Evolutionary conservation across 192 early-diverging fungal genomes (phyloP).

Genomic region (Glomus cerebriforme): DNA sequence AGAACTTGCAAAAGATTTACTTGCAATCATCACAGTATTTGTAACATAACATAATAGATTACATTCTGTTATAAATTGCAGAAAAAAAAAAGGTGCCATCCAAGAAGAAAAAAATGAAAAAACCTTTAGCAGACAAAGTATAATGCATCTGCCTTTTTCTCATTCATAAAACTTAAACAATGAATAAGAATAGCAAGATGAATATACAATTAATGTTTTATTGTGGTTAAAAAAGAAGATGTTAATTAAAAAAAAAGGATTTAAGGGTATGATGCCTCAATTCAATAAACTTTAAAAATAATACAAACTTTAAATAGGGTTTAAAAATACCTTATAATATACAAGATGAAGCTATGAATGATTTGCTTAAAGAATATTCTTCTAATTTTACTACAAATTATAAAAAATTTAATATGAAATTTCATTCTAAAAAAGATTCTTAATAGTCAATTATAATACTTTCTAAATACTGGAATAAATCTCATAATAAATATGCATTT

Average conservation of each 20-base stretch:
- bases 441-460: too few relatives aligned
- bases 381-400: too few relatives aligned
- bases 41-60: conserved; percentile 13
- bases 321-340: conserved; percentile 6
- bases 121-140: conserved; percentile 1
- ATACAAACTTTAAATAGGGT: background rate
- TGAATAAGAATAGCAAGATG: background rate
- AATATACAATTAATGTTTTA: conserved; percentile 10
- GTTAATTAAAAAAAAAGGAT: conserved; percentile 16
- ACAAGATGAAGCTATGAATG: conserved; percentile 23
- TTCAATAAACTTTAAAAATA: too few relatives aligned
- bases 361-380: too few relatives aligned
- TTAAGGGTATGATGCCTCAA: background rate
- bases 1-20: conserved; percentile 20
- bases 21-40: too few relatives aligned
- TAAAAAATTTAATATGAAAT: too few relatives aligned
- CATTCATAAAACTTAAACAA: conserved; percentile 16
- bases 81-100: conserved; percentile 3
- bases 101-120: conserved; percentile 3
- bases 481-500: too few relatives aligned
- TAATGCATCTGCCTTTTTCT: background rate
- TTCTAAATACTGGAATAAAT: too few relatives aligned
- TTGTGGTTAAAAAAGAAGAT: conserved; percentile 8
- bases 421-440: too few relatives aligned
- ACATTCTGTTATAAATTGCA: background rate